phyloP scores from a whole-genome alignment of 805 yeast species.

The Candida takata region DNA sequence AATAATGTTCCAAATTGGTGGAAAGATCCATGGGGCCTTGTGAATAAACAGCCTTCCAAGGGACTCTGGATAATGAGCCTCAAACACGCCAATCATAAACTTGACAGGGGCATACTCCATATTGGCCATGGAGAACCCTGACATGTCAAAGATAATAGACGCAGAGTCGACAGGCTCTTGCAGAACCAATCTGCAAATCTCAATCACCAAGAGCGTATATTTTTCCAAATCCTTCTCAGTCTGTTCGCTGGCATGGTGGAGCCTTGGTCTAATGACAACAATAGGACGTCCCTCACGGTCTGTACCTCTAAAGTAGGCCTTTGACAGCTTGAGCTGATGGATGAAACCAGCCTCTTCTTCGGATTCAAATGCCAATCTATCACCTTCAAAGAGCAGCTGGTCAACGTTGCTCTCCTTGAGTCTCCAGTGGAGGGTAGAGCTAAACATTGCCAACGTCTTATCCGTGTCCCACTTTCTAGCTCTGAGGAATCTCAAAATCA shows the following conservation, averaged over 20 bases:
- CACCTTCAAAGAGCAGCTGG: constrained; percentile 62
- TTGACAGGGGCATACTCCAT: constrained; percentile 93
- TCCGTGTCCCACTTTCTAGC: constrained; percentile 84
- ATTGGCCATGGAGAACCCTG: constrained; percentile 80
- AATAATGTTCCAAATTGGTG: constrained; percentile 89
- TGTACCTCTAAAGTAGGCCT: constrained; percentile 67
- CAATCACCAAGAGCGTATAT: constrained; percentile 72
- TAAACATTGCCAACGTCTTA: constrained; percentile 61
- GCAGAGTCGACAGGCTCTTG: constrained; percentile 74
- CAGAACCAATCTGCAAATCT: constrained; percentile 69
- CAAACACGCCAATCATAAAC: constrained; percentile 82
- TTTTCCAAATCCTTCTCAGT: constrained; percentile 64
- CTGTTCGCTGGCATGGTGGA: constrained; percentile 66
- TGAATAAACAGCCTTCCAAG: constrained; percentile 80
- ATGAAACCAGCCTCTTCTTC: constrained; percentile 34
- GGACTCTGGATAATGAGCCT: constrained; percentile 95
- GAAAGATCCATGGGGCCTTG: constrained; percentile 95
- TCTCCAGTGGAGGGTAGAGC: constrained; percentile 76
- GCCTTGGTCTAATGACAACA: constrained; percentile 71
- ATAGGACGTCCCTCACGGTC: constrained; percentile 75
- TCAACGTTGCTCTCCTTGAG: constrained; percentile 52
- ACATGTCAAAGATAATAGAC: constrained; percentile 77
- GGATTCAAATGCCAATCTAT: constrained; percentile 47
- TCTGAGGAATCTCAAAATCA: constrained; percentile 66
- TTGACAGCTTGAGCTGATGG: constrained; percentile 45